Evolutionary conservation across 345 rosid species (phyloP), one percentile per base, ranked within the genome.

Genomic region (Toxicodendron radicans): DNA sequence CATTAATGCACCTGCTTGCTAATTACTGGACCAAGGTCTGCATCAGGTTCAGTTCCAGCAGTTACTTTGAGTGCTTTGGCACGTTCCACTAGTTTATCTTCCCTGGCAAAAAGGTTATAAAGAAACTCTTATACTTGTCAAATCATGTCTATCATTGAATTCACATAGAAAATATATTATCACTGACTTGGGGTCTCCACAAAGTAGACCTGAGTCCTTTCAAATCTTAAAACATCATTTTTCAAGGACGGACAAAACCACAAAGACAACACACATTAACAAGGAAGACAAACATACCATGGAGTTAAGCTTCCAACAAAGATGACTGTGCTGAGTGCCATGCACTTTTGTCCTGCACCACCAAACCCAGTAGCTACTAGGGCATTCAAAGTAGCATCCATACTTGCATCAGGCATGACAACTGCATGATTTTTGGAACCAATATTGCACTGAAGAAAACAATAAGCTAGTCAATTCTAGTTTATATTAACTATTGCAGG

Each of bases 381-480:
- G 68, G 87, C 82, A 79, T 82, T 78, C 77, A 90, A 45, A 76
- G 94, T 87, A 77, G 86, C 83, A 60, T 82, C 94, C 61, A 76
- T 52, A 60, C 71, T 85, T 73, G 92, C 92, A 82, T 87, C 94
- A 78, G 90, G 85, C 94, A 87, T 85, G 82, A 90, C 86, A 63
- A 90, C 81, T 18, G 88, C 90, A 68, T 83, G 80, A 79, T 80
- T 85, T 71, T 83, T 90, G 51, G 81, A 85, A 73, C 87, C 87
- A 68, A 71, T 66, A 77, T 76, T 85, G 78, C 77, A 79, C 94
- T 90, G 81, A 70, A 75, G 67, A 68, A 23, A 68, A 67, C 49
- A 77, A 27, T 73, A 73, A 84, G 75, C 72, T 32, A 78, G 58
- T 68, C 68, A 71, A 7, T 51, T 75, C 20, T 64, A 14, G 48